A percentile compares a stretch with the other conserved stretches of the same genome.
Evolutionary conservation across 2,329 filamentous ascomycete genomes (phyloP).

Genomic region (Helotiales sp.): DNA sequence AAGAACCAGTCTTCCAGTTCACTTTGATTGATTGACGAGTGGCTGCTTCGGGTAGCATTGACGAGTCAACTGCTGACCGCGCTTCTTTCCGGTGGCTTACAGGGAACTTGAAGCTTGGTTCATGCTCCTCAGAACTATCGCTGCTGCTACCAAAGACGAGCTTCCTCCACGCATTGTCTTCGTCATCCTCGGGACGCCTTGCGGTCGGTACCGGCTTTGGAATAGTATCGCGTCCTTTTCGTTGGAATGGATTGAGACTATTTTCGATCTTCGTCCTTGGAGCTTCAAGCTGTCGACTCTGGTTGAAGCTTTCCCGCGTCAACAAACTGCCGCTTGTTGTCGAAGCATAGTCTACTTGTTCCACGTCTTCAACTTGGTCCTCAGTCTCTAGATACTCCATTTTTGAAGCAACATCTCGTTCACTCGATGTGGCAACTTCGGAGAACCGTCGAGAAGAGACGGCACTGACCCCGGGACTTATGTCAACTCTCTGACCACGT

Average conservation of each 20-base stretch:
- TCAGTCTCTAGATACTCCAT: not conserved
- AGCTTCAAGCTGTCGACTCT: not conserved
- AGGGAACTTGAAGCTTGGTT: not conserved
- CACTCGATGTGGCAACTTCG: not conserved
- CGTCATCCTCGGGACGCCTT: conserved; percentile 1
- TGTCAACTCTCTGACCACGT: conserved; percentile 5
- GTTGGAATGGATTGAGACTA: no score
- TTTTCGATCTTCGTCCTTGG: not conserved
- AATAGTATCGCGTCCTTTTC: not conserved
- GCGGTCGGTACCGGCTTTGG: not conserved
- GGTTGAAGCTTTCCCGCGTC: not conserved
- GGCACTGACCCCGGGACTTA: conserved; percentile 30
- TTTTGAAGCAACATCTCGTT: not conserved
- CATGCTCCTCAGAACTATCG: conserved; percentile 11
- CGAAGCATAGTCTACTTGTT: not conserved
- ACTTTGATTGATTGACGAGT: not conserved
- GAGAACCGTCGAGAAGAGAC: not conserved
- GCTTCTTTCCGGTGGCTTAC: not conserved
- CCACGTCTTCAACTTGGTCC: not conserved
- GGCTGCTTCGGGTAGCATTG: conserved; percentile 3
- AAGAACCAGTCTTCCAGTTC: not conserved
- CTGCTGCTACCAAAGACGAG: conserved; percentile 30
- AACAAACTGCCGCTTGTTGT: not conserved
- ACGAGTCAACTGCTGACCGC: not conserved
- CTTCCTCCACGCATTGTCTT: conserved; percentile 30